Evolutionary conservation across 2,329 filamentous ascomycete species (phyloP).

Genomic region (Herpotrichia juniperi): DNA sequence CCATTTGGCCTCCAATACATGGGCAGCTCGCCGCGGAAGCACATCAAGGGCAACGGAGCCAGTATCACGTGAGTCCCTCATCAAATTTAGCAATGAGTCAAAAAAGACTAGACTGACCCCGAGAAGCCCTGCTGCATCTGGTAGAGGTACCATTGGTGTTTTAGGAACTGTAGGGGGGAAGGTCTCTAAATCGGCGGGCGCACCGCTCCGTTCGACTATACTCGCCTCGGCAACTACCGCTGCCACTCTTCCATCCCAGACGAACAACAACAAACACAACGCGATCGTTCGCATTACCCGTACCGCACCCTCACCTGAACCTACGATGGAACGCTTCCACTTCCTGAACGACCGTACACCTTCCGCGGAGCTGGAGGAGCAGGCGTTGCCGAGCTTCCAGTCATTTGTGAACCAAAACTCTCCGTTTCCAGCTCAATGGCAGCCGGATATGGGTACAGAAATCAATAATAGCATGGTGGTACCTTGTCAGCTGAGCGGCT

Average conservation of each 20-base stretch:
- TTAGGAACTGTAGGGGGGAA: too few species aligned
- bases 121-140: too few species aligned
- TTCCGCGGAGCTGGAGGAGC: too few species aligned
- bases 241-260: neutral
- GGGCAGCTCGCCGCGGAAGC: conserved; percentile 4
- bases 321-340: neutral
- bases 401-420: neutral
- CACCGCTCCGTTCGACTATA: neutral
- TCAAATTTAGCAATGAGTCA: too few species aligned
- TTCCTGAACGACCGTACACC: too few species aligned
- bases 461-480: neutral
- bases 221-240: neutral
- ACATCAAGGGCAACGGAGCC: neutral
- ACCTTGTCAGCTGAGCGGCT: neutral
- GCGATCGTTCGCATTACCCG: neutral
- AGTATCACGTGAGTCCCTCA: too few species aligned
- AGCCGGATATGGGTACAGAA: neutral
- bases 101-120: too few species aligned
- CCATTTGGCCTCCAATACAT: neutral
- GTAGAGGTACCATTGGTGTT: too few species aligned
- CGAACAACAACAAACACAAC: neutral
- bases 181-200: neutral
- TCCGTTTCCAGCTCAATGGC: neutral
- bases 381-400: neutral
- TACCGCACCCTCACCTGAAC: neutral